A percentile compares a stretch with the other conserved stretches of the same genome.
These are phyloP conservation scores for Boletus rubropictus DNA, from an alignment of 768 basidiomycete genomes.

Conservation along the genomic window DNA sequence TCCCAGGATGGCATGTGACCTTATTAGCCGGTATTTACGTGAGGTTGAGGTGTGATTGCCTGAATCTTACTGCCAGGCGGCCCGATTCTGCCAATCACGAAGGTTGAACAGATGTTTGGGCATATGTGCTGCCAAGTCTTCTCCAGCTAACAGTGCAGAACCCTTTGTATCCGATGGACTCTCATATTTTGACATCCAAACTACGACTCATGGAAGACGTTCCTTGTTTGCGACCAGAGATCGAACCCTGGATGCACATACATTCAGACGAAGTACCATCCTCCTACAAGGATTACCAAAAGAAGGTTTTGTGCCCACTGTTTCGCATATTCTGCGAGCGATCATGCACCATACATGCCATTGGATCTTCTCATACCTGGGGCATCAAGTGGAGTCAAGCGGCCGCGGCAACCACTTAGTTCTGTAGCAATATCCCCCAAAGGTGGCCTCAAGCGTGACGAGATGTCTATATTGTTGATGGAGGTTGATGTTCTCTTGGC, in stretches of 20 bases:
- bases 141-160: not conserved
- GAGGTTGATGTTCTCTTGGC: conserved; percentile 34
- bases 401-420: conserved; percentile 44
- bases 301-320: conserved; percentile 64
- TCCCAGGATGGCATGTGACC: too few relatives aligned
- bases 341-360: conserved; percentile 14
- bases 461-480: conserved; percentile 28
- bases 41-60: too few relatives aligned
- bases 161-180: not conserved
- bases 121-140: conserved; percentile 5
- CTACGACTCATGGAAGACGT: conserved; percentile 47
- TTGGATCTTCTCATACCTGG: conserved; percentile 37
- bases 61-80: not conserved
- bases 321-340: conserved; percentile 48
- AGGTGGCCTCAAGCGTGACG: conserved; percentile 37
- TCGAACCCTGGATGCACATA: conserved; percentile 41
- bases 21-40: too few relatives aligned
- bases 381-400: conserved; percentile 32
- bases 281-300: conserved; percentile 55
- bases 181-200: conserved; percentile 19
- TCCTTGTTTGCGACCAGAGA: conserved; percentile 44
- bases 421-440: conserved; percentile 50
- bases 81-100: not conserved
- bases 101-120: not conserved
- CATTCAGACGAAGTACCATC: conserved; percentile 46